A percentile compares a stretch with the other conserved stretches of the same genome.
Conservation (phyloP, 2,329 filamentous ascomycete species). For the Sporothrix sp. region DNA sequence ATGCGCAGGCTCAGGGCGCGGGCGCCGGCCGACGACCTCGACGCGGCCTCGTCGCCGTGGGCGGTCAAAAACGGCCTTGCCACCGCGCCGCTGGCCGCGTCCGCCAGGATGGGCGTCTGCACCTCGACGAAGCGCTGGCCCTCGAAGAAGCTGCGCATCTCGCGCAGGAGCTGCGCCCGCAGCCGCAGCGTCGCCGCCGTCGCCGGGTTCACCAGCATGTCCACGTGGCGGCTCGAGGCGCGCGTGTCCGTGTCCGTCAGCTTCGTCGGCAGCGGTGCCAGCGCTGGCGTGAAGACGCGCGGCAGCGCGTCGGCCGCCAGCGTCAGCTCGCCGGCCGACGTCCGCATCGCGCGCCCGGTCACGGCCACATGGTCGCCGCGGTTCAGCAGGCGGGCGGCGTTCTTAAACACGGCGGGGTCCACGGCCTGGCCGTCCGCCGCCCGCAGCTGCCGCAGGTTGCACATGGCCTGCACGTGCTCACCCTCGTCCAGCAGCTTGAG, state of each 20-base stretch:
- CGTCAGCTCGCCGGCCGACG: conserved; percentile 64
- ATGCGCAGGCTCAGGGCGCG: conserved; percentile 62
- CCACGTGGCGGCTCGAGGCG: conserved; percentile 70
- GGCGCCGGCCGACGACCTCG: neutral
- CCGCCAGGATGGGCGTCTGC: conserved; percentile 78
- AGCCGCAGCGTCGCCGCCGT: conserved; percentile 55
- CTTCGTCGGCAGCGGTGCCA: conserved; percentile 67
- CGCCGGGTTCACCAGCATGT: conserved; percentile 67
- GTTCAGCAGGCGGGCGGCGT: conserved; percentile 56
- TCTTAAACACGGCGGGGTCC: conserved; percentile 39
- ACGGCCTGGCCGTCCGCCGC: conserved; percentile 17
- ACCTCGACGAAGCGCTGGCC: conserved; percentile 72
- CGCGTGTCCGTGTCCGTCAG: conserved; percentile 62
- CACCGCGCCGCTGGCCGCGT: conserved; percentile 73
- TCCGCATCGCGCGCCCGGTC: conserved; percentile 59
- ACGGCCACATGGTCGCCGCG: conserved; percentile 77
- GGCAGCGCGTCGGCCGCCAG: conserved; percentile 61
- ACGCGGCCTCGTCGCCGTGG: neutral
- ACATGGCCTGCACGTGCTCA: conserved; percentile 63
- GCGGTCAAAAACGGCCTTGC: conserved; percentile 78
- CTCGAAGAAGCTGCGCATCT: conserved; percentile 65
- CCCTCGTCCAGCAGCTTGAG: conserved; percentile 69
- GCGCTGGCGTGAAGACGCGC: conserved; percentile 61
- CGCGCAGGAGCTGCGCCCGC: conserved; percentile 63
- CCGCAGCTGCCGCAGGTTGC: conserved; percentile 48